phyloP scores from a whole-genome alignment of 2,329 filamentous ascomycete genomes.

The Pseudogymnoascus sp. region DNA sequence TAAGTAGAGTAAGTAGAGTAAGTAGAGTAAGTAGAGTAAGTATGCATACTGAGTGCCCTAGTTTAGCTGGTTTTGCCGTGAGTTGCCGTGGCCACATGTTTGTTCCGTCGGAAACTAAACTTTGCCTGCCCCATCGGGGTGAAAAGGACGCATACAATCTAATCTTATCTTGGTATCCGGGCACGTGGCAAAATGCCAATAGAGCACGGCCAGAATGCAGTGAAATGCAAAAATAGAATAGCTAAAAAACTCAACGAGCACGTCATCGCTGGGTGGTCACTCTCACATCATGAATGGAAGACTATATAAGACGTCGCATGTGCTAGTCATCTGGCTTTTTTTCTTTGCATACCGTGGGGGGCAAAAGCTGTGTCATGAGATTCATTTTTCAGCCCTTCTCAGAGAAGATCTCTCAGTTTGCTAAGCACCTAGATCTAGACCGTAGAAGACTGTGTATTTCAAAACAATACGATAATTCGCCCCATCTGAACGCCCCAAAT shows the following conservation, averaged over 20 bases:
- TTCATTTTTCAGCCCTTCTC: background rate
- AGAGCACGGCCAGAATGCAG: background rate
- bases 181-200: background rate
- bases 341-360: background rate
- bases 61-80: background rate
- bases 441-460: background rate
- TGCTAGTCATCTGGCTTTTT: constrained; percentile 1
- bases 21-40: background rate
- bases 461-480: constrained; percentile 1
- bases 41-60: background rate
- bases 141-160: constrained; percentile 2
- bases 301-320: background rate
- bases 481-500: constrained; percentile 2
- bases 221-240: constrained; percentile 3
- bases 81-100: background rate
- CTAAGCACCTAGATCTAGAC: background rate
- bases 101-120: background rate
- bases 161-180: background rate
- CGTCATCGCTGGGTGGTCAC: background rate
- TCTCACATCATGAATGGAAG: background rate
- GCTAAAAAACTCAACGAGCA: constrained; percentile 2
- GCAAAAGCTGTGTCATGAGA: background rate
- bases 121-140: background rate
- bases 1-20: background rate
- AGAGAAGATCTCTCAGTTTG: background rate